phyloP scores from a whole-genome alignment of 225 moss, liverwort and hornwort genomes.

The Sphagnum tenellum region DNA sequence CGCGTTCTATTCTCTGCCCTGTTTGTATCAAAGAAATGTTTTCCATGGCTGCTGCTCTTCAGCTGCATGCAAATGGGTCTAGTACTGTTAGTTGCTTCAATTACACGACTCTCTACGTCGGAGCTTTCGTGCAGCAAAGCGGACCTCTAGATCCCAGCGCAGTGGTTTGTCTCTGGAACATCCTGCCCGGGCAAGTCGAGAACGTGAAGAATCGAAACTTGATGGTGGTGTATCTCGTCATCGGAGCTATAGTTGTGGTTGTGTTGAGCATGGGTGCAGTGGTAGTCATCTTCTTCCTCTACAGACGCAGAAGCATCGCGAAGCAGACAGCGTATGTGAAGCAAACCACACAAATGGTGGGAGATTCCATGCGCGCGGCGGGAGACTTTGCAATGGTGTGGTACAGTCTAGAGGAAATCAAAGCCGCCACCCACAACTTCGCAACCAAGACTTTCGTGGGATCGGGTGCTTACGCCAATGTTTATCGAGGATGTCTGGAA shows the following conservation, averaged over 20 bases:
- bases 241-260: slow-evolving; percentile 16
- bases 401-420: slow-evolving; percentile 22
- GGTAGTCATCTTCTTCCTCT: slow-evolving; percentile 7
- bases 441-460: slow-evolving; percentile 14
- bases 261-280: slow-evolving; percentile 11
- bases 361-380: slow-evolving; percentile 8
- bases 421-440: slow-evolving; percentile 22
- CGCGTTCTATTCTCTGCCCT: no score
- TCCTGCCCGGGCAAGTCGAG: slow-evolving; percentile 18
- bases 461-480: slow-evolving; percentile 25
- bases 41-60: no score
- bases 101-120: slow-evolving; percentile 20
- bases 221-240: slow-evolving; percentile 11
- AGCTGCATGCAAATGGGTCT: not conserved
- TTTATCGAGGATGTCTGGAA: slow-evolving; percentile 22
- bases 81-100: slow-evolving; percentile 5
- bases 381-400: slow-evolving; percentile 11
- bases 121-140: slow-evolving; percentile 23
- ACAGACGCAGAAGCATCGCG: slow-evolving; percentile 13
- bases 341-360: slow-evolving; percentile 21
- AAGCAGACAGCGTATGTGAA: slow-evolving; percentile 19
- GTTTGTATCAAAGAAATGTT: no score
- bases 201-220: not conserved
- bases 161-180: slow-evolving; percentile 10
- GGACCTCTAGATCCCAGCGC: slow-evolving; percentile 31